Evolutionary conservation across 805 yeast species (phyloP).

Genomic region (Nakazawaea molendinolei): DNA sequence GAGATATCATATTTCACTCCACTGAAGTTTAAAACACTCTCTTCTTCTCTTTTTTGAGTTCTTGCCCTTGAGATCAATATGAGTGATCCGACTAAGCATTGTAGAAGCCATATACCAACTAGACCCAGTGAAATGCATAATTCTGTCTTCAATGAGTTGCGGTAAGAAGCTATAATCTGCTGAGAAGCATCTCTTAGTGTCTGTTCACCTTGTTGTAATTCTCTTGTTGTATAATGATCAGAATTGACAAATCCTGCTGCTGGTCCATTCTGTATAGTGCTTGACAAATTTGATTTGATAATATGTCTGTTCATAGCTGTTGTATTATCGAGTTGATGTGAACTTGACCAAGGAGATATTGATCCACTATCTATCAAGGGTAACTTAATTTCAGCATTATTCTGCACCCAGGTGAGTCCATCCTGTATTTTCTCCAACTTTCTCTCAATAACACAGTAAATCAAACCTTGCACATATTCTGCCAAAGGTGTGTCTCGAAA

Average conservation of each 20-base stretch:
- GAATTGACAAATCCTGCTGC: too few relatives aligned
- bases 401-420: conserved; percentile 75
- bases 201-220: conserved; percentile 18
- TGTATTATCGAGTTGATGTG: too few relatives aligned
- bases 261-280: too few relatives aligned
- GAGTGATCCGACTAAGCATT: conserved; percentile 32
- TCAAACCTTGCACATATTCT: conserved; percentile 55
- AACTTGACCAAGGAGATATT: conserved; percentile 1
- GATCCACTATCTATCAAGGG: conserved; percentile 42
- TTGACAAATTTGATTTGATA: too few relatives aligned
- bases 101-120: conserved; percentile 41
- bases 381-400: conserved; percentile 49
- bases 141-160: conserved; percentile 35
- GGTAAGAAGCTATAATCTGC: conserved; percentile 26
- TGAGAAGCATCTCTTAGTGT: conserved; percentile 21
- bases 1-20: conserved; percentile 4
- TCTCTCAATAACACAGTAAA: conserved; percentile 73
- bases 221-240: too few relatives aligned
- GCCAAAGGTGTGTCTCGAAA: conserved; percentile 68
- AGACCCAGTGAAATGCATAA: conserved; percentile 38
- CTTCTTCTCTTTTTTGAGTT: too few relatives aligned
- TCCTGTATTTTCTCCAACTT: conserved; percentile 59
- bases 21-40: conserved; percentile 8
- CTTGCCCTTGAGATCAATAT: background rate
- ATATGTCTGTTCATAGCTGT: conserved; percentile 10